These are phyloP conservation scores for Amorphotheca resinae DNA, from an alignment of 495 filamentous ascomycete genomes.

Conservation along the genomic window DNA sequence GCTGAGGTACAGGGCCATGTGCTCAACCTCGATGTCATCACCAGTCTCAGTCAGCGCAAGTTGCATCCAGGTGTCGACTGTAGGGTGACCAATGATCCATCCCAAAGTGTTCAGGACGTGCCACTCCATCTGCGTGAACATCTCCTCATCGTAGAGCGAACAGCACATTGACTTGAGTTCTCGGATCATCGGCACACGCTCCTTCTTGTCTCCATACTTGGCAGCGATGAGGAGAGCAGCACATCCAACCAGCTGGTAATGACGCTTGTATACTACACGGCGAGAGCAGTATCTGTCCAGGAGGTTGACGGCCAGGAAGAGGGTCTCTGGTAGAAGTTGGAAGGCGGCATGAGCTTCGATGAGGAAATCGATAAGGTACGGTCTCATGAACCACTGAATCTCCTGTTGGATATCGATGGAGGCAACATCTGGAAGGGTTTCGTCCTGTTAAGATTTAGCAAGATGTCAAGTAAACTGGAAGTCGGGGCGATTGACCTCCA, in stretches of 20 bases:
- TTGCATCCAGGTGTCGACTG: slow-evolving; percentile 84
- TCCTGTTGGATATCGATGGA: slow-evolving; percentile 98
- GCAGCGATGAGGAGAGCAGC: slow-evolving; percentile 91
- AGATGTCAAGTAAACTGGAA: slow-evolving; percentile 1
- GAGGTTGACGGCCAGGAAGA: slow-evolving; percentile 93
- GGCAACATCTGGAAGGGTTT: slow-evolving; percentile 88
- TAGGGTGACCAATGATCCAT: slow-evolving; percentile 93
- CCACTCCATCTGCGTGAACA: slow-evolving; percentile 99
- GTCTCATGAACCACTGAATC: slow-evolving; percentile 99
- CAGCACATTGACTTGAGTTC: slow-evolving; percentile 99
- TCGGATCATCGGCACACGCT: slow-evolving; percentile 85
- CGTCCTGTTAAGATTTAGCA: slow-evolving; percentile 42
- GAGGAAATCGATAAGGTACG: slow-evolving; percentile 95
- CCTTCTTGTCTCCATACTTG: slow-evolving; percentile 98
- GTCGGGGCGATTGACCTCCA: slow-evolving; percentile 60
- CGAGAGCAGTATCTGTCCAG: slow-evolving; percentile 96
- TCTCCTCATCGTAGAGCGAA: slow-evolving; percentile 93
- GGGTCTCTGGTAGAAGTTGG: slow-evolving; percentile 81
- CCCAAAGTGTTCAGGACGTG: slow-evolving; percentile 96
- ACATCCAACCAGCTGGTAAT: slow-evolving; percentile 97
- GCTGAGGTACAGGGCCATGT: slow-evolving; percentile 86
- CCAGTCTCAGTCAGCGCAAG: slow-evolving; percentile 52
- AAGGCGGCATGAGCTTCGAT: slow-evolving; percentile 95
- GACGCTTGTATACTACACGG: slow-evolving; percentile 97
- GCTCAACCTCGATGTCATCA: slow-evolving; percentile 79